phyloP scores from a whole-genome alignment of 768 basidiomycete species.

The Russula vinacea region DNA sequence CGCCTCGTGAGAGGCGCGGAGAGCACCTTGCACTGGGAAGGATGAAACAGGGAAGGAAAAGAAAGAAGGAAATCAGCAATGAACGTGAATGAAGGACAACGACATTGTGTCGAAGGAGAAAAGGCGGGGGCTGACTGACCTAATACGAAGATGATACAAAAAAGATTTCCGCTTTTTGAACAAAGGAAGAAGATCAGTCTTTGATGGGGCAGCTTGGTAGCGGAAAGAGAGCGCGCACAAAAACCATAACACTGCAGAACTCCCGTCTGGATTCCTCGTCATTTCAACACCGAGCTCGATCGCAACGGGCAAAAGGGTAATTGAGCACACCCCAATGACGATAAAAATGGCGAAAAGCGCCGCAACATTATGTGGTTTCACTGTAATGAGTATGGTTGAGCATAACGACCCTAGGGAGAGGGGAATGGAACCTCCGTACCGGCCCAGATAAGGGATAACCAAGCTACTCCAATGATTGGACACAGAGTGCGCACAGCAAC shows the following conservation, averaged over 20 bases:
- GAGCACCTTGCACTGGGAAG: conserved; percentile 46
- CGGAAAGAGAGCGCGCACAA: conserved; percentile 43
- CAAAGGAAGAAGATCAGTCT: neutral
- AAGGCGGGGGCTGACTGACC: neutral
- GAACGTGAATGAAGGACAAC: neutral
- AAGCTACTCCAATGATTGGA: conserved; percentile 58
- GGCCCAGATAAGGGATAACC: conserved; percentile 80
- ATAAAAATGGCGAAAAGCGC: conserved; percentile 65
- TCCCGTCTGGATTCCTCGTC: conserved; percentile 74
- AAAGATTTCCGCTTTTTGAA: conserved; percentile 14
- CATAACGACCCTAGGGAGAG: neutral
- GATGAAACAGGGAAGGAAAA: neutral
- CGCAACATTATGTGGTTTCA: conserved; percentile 56
- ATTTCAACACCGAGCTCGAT: conserved; percentile 79
- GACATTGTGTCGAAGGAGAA: neutral
- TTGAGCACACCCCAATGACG: conserved; percentile 59
- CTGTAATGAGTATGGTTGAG: conserved; percentile 37
- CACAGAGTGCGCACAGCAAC: conserved; percentile 55
- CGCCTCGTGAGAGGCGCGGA: conserved; percentile 59
- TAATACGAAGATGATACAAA: conserved; percentile 9
- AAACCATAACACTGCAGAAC: conserved; percentile 75
- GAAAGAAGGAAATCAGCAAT: neutral
- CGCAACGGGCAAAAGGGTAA: conserved; percentile 71
- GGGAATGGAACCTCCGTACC: conserved; percentile 42
- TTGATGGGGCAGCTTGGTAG: neutral